These are phyloP conservation scores for Tetradesmus lagerheimii DNA, from an alignment of 139 green algal genomes.

Conservation along the genomic window DNA sequence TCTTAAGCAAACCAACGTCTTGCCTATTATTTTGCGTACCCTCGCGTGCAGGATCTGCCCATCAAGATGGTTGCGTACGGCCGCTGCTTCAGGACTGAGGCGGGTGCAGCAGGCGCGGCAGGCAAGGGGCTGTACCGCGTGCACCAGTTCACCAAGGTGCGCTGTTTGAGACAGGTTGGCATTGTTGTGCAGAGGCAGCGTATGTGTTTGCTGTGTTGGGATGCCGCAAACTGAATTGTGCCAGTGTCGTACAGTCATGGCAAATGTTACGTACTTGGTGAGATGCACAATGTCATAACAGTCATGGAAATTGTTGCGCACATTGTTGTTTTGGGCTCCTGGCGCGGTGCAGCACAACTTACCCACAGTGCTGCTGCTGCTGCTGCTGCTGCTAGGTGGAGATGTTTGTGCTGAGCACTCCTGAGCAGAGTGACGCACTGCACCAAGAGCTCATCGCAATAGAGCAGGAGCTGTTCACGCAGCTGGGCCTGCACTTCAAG, in stretches of 20 bases:
- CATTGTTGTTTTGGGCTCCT: not conserved
- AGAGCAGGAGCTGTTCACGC: conserved; percentile 89
- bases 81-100: conserved; percentile 98
- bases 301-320: no score
- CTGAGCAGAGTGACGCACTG: conserved; percentile 90
- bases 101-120: conserved; percentile 81
- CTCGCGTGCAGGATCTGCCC: conserved; percentile 84
- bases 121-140: conserved; percentile 96
- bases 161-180: conserved; percentile 3
- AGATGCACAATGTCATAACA: no score
- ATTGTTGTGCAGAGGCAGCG: not conserved
- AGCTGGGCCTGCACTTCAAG: conserved; percentile 98
- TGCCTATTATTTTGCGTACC: not conserved
- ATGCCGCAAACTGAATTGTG: no score
- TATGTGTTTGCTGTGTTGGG: not conserved
- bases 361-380: conserved; percentile 26
- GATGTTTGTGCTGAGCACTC: conserved; percentile 96
- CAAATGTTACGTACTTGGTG: no score
- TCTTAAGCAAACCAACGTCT: conserved; percentile 55
- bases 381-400: conserved; percentile 73
- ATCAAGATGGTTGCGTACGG: conserved; percentile 92
- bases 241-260: no score
- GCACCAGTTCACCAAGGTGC: conserved; percentile 98
- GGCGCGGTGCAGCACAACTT: no score
- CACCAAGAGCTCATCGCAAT: conserved; percentile 88